phyloP scores from a whole-genome alignment of 352 stramenopile species.

The Globisporangium irregulare region DNA sequence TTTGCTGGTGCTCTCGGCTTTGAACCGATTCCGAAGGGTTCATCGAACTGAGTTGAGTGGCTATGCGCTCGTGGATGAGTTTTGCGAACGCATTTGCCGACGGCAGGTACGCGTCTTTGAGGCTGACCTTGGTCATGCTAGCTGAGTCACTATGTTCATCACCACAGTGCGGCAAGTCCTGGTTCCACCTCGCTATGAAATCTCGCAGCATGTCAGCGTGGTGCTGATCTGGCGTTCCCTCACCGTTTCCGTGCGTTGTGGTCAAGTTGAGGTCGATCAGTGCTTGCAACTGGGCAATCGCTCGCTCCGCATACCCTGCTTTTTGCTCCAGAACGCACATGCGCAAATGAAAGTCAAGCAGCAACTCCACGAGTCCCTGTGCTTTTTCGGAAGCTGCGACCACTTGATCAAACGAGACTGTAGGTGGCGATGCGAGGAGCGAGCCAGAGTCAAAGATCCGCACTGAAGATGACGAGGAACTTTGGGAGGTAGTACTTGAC shows the following conservation, averaged over 20 bases:
- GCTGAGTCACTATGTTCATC: slow-evolving; percentile 12
- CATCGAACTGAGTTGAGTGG: slow-evolving; percentile 20
- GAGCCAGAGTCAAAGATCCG: slow-evolving; percentile 28
- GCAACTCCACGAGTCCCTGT: neutral
- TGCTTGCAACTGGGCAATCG: slow-evolving; percentile 65
- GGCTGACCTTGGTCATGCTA: neutral
- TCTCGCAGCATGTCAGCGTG: slow-evolving; percentile 20
- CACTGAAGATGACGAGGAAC: slow-evolving; percentile 18
- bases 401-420: neutral
- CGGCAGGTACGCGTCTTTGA: slow-evolving; percentile 9
- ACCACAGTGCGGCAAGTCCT: slow-evolving; percentile 25
- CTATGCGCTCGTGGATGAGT: slow-evolving; percentile 19
- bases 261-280: slow-evolving; percentile 49
- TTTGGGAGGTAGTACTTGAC: neutral
- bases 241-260: neutral
- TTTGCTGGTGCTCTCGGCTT: slow-evolving; percentile 33
- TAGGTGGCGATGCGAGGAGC: slow-evolving; percentile 15
- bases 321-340: slow-evolving; percentile 56
- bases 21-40: slow-evolving; percentile 35
- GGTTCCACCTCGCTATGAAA: slow-evolving; percentile 38
- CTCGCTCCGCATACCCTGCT: slow-evolving; percentile 56
- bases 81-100: slow-evolving; percentile 17
- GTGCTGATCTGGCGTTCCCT: neutral
- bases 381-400: neutral
- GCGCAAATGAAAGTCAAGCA: slow-evolving; percentile 48